These are phyloP conservation scores for Blastobotrys attinorum DNA, from an alignment of 805 yeast genomes.

Conservation along the genomic window DNA sequence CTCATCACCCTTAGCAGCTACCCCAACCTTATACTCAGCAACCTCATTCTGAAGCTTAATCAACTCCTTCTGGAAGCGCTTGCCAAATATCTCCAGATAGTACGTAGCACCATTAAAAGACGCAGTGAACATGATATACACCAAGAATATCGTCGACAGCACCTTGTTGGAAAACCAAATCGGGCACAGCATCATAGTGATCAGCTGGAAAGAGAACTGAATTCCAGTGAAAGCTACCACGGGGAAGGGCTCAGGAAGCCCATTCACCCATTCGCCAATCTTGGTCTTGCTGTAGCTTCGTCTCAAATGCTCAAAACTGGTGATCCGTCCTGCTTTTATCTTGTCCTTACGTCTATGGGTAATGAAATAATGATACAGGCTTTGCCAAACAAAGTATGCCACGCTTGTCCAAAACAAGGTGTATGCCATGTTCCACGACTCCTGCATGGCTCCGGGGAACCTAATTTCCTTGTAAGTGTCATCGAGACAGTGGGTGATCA, in stretches of 20 bases:
- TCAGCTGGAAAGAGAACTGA: constrained; percentile 79
- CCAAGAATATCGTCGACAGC: constrained; percentile 60
- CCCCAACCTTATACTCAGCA: constrained; percentile 45
- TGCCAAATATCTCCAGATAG: constrained; percentile 87
- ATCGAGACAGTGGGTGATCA: constrained; percentile 71
- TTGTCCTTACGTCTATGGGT: constrained; percentile 71
- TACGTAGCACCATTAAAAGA: constrained; percentile 92
- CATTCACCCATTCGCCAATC: constrained; percentile 71
- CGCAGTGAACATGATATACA: constrained; percentile 69
- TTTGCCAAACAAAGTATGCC: constrained; percentile 85
- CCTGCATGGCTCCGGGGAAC: constrained; percentile 72
- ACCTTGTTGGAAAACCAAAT: constrained; percentile 69
- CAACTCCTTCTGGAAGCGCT: constrained; percentile 81
- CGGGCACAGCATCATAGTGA: constrained; percentile 84
- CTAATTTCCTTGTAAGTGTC: constrained; percentile 42
- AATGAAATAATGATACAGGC: constrained; percentile 82
- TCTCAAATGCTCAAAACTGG: constrained; percentile 80
- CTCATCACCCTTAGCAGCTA: too few relatives aligned
- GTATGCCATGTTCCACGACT: constrained; percentile 62
- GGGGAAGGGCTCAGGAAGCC: constrained; percentile 80
- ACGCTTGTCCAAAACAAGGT: constrained; percentile 75
- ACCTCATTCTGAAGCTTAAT: constrained; percentile 61
- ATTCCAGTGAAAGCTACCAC: constrained; percentile 76
- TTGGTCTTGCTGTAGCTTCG: constrained; percentile 55
- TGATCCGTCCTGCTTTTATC: constrained; percentile 77